A percentile compares a stretch with the other conserved stretches of the same genome.
These are phyloP conservation scores for Malassezia cuniculi DNA, from an alignment of 1,284 basidiomycete genomes.

Conservation along the genomic window DNA sequence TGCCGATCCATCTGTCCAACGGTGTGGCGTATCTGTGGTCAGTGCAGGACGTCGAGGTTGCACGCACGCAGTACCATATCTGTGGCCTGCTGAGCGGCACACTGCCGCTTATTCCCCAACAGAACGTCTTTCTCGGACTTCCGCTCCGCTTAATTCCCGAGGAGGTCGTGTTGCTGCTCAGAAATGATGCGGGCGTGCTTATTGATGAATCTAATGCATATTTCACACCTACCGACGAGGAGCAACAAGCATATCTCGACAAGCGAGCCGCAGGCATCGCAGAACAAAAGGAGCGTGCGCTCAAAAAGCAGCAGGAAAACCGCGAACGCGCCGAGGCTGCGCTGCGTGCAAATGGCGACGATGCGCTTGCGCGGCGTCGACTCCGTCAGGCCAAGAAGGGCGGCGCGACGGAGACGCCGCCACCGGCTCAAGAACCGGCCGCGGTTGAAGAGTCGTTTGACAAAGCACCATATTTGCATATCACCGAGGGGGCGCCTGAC, in stretches of 20 bases:
- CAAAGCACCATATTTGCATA: slow-evolving; percentile 49
- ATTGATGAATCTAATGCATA: slow-evolving; percentile 62
- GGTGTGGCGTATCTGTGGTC: slow-evolving; percentile 9
- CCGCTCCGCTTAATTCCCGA: slow-evolving; percentile 79
- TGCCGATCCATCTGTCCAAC: slow-evolving; percentile 10
- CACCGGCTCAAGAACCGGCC: slow-evolving; percentile 47
- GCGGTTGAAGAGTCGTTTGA: slow-evolving; percentile 43
- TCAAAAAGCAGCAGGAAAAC: slow-evolving; percentile 25
- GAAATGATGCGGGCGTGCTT: slow-evolving; percentile 67
- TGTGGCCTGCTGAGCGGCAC: slow-evolving; percentile 58
- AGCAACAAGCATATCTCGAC: slow-evolving; percentile 6
- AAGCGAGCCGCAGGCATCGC: slow-evolving; percentile 1
- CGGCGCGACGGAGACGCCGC: slow-evolving; percentile 33
- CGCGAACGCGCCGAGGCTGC: slow-evolving; percentile 49
- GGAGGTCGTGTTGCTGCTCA: slow-evolving; percentile 74
- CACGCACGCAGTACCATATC: slow-evolving; percentile 9
- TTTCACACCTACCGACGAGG: slow-evolving; percentile 49
- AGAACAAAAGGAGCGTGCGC: slow-evolving; percentile 4
- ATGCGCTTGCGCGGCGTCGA: slow-evolving; percentile 47
- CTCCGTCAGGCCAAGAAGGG: slow-evolving; percentile 45
- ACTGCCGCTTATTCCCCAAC: slow-evolving; percentile 82
- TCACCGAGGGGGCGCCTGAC: slow-evolving; percentile 11
- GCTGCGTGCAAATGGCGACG: slow-evolving; percentile 32
- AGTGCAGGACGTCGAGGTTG: slow-evolving; percentile 5
- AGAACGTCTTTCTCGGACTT: slow-evolving; percentile 87